Base-by-base conservation (phyloP, 495 filamentous ascomycete species). In the Daldinia loculata region DNA sequence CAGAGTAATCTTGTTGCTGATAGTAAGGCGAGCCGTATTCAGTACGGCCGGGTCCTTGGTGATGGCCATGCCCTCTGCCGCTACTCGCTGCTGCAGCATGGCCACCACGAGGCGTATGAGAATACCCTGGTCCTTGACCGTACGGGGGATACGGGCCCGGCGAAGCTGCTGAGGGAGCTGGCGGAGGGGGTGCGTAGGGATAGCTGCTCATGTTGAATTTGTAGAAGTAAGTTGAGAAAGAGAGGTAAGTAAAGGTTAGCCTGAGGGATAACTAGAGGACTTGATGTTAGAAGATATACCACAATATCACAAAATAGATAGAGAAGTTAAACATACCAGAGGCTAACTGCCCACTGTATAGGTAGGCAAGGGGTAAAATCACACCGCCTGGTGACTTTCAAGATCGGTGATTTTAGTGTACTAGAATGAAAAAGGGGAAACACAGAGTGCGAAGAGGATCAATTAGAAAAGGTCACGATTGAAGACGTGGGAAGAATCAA, bases 131-230 rank as follows among this genome's bases (percentile, higher is more conserved):
- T 24, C 69, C 74, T 70, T 83, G 77, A 52, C 75, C 72, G 64
- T 83, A 84, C 0, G 79, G 57, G 14, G 71, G 69, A 66, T 83
- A 83, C 48, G 70, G 74, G 51, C 59, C 74, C 12, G 80, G 72
- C 26, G 80, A 77, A 2, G 80, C 79, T 4, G 80, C 77, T 29
- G 82, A 80, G 41, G 86, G 86, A 41, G 86, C 79, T 55, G 86
- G 84, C 6, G 84, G 84, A 64, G 85, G 85, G 32, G 85, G 85
- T n/a, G 82, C 82, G 76, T 84, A 85, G 22, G 80, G 80, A 75
- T 86, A 88, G 71, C 76, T 80, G 60, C 83, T 79, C 79, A 83
- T 64, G 32, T 55, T 56, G 63, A 56, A 58, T 58, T 45, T 29
- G 15, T 50, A 15, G 8, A 64, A 26, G n/a, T 26, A 64, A 26